A percentile compares a stretch with the other conserved stretches of the same genome.
phyloP scores from a whole-genome alignment of 306 rosid genomes.

The Casuarina equisetifolia region DNA sequence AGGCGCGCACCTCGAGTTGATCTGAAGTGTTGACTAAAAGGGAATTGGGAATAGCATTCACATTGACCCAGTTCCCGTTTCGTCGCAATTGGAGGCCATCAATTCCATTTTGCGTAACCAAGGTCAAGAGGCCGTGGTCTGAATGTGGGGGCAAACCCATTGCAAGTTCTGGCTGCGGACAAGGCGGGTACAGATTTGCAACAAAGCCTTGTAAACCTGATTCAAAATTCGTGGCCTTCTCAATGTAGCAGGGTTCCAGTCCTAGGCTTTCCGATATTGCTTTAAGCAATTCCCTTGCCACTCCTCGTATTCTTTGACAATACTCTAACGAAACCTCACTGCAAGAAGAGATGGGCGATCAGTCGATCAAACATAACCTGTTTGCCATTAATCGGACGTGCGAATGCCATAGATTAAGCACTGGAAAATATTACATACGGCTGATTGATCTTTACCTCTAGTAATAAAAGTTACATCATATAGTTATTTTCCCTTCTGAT shows the following conservation, averaged over 20 bases:
- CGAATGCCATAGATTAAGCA: no score
- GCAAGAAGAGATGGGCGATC: background rate
- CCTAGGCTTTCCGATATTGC: slow-evolving; percentile 31
- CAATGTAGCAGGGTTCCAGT: slow-evolving; percentile 26
- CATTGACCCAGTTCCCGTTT: slow-evolving; percentile 27
- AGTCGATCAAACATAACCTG: background rate
- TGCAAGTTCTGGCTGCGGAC: slow-evolving; percentile 35
- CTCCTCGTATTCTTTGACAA: slow-evolving; percentile 7
- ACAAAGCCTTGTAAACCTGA: slow-evolving; percentile 15
- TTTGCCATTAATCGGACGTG: background rate
- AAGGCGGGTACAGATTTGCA: slow-evolving; percentile 29
- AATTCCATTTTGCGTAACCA: slow-evolving; percentile 27
- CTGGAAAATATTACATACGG: no score
- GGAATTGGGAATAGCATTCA: slow-evolving; percentile 16
- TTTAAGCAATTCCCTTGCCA: slow-evolving; percentile 3
- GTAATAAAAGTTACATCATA: no score
- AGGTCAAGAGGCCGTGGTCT: slow-evolving; percentile 24
- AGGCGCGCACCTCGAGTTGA: slow-evolving; percentile 28
- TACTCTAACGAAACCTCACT: slow-evolving; percentile 16
- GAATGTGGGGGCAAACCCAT: slow-evolving; percentile 30
- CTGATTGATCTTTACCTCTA: no score
- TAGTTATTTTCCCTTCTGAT: no score
- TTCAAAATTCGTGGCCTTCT: slow-evolving; percentile 15
- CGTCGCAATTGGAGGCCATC: slow-evolving; percentile 29
- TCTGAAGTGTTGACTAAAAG: slow-evolving; percentile 28